Percentiles rank a stretch among this genome's conserved stretches.
phyloP scores from a whole-genome alignment of 768 basidiomycete genomes.

The Termitomyces sp. region DNA sequence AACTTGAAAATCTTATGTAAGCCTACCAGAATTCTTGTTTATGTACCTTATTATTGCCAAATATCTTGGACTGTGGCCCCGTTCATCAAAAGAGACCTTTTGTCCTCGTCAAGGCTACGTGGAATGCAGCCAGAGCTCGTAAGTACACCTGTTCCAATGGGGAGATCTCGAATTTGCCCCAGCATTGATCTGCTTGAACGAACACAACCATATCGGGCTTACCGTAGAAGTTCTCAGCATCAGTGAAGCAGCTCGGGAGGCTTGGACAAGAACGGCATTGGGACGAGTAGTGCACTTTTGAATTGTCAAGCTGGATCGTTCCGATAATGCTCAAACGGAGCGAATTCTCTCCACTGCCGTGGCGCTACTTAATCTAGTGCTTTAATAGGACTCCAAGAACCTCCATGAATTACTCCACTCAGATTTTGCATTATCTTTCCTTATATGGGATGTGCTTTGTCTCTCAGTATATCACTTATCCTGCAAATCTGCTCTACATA shows the following conservation, averaged over 20 bases:
- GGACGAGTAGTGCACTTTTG: too few relatives aligned
- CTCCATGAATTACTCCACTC: neutral
- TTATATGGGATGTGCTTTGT: neutral
- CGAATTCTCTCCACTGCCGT: neutral
- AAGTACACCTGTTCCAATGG: too few relatives aligned
- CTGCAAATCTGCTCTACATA: neutral
- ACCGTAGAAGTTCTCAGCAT: neutral
- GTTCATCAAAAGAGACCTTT: neutral
- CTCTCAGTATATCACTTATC: neutral
- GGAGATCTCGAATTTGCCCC: neutral
- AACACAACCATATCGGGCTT: neutral
- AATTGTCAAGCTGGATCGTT: too few relatives aligned
- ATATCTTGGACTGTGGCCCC: conserved; percentile 4
- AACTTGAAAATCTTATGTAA: conserved; percentile 24
- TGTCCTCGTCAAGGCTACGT: neutral
- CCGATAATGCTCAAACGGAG: too few relatives aligned
- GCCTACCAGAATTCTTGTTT: conserved; percentile 13
- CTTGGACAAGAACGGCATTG: neutral
- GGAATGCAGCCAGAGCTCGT: neutral
- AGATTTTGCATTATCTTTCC: neutral
- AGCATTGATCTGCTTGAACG: neutral
- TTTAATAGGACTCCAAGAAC: neutral
- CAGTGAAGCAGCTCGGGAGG: neutral
- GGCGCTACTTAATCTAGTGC: neutral
- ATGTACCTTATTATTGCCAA: conserved; percentile 11